These are phyloP conservation scores for Mycena sanguinolenta DNA, from an alignment of 768 basidiomycete genomes.

Conservation along the genomic window DNA sequence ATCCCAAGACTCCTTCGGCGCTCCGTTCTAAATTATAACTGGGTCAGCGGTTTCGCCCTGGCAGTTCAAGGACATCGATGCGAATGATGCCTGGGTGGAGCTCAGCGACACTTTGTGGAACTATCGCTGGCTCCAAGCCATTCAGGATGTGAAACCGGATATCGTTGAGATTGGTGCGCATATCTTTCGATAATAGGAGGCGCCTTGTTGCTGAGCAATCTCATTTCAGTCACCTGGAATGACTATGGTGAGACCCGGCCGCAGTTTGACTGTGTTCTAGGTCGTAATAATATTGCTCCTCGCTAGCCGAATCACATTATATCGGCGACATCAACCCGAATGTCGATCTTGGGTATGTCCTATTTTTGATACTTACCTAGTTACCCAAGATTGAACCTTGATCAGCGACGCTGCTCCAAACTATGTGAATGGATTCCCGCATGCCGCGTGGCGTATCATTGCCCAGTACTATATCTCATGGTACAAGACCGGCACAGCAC, in stretches of 20 bases:
- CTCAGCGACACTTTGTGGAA: slow-evolving; percentile 43
- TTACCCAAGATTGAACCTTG: no score
- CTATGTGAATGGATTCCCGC: slow-evolving; percentile 43
- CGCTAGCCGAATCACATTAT: slow-evolving; percentile 55
- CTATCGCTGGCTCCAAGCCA: slow-evolving; percentile 45
- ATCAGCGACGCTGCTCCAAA: slow-evolving; percentile 36
- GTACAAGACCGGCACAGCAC: slow-evolving; percentile 41
- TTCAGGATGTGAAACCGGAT: slow-evolving; percentile 41
- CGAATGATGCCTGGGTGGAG: slow-evolving; percentile 42
- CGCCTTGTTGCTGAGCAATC: background rate
- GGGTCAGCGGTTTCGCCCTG: slow-evolving; percentile 44
- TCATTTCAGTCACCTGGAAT: slow-evolving; percentile 31
- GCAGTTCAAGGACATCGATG: slow-evolving; percentile 42
- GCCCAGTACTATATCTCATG: slow-evolving; percentile 44
- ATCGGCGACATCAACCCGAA: slow-evolving; percentile 49
- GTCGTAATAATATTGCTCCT: no score
- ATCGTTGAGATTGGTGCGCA: slow-evolving; percentile 41
- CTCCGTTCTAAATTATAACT: background rate
- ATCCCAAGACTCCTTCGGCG: background rate
- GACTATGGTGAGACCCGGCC: slow-evolving; percentile 36
- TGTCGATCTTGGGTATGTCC: slow-evolving; percentile 37
- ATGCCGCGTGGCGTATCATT: slow-evolving; percentile 42
- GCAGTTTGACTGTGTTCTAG: no score
- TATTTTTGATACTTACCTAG: background rate
- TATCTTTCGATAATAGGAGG: background rate